Percentiles rank a stretch among this genome's conserved stretches.
Conservation (phyloP, 306 rosid species). For the Rosa persica region DNA sequence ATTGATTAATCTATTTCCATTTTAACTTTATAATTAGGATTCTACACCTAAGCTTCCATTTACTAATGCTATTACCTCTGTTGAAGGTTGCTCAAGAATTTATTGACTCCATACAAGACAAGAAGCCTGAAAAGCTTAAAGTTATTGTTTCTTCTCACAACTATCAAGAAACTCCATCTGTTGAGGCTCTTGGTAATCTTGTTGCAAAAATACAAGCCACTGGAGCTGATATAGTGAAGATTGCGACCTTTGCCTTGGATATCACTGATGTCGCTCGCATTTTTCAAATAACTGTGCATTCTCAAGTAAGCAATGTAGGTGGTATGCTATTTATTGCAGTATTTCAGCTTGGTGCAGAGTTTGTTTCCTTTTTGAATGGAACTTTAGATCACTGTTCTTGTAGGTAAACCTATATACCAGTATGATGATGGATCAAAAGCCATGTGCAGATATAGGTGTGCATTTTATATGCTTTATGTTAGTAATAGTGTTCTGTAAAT, state of each 20-base stretch:
- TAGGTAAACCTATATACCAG: not conserved
- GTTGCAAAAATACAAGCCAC: slow-evolving; percentile 85
- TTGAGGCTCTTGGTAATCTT: slow-evolving; percentile 87
- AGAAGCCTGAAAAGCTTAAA: slow-evolving; percentile 56
- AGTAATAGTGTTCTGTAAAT: not conserved
- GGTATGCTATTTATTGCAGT: not conserved
- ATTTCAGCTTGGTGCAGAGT: not conserved
- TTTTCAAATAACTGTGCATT: slow-evolving; percentile 73
- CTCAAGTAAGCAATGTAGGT: slow-evolving; percentile 72
- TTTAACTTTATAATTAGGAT: slow-evolving; percentile 21
- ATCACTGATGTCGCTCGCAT: slow-evolving; percentile 78
- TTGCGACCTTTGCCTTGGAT: slow-evolving; percentile 85
- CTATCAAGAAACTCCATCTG: slow-evolving; percentile 75
- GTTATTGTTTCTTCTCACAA: slow-evolving; percentile 94
- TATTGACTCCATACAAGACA: slow-evolving; percentile 59
- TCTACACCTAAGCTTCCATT: slow-evolving; percentile 24
- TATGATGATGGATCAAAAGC: not conserved
- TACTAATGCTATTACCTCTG: slow-evolving; percentile 25
- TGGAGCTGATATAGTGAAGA: slow-evolving; percentile 94
- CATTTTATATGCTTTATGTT: not conserved
- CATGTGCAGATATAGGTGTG: not conserved
- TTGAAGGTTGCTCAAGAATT: slow-evolving; percentile 80
- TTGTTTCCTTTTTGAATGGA: not conserved
- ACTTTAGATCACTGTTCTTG: not conserved
- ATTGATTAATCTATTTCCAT: not conserved